A percentile compares a stretch with the other conserved stretches of the same genome.
These are phyloP conservation scores for Poterioochromonas sp. DNA, from an alignment of 352 stramenopile genomes.

Conservation along the genomic window DNA sequence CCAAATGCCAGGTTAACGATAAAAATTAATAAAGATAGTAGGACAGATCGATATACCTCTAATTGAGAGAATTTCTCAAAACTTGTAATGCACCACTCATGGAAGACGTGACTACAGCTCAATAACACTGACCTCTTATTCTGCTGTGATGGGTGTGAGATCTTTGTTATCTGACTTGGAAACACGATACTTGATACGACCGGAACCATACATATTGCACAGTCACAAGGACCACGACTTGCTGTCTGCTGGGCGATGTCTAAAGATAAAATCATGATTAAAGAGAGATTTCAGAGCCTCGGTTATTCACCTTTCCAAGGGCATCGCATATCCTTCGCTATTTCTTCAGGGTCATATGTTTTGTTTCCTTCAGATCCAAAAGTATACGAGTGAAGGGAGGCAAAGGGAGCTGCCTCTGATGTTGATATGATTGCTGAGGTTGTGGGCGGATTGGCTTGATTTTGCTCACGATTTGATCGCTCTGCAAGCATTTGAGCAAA, in stretches of 20 bases:
- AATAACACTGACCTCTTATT: not conserved
- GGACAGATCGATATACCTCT: not conserved
- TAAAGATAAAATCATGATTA: no score
- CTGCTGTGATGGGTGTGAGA: not conserved
- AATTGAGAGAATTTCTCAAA: conserved; percentile 24
- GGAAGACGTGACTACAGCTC: conserved; percentile 1
- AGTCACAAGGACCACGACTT: not conserved
- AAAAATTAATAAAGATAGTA: not conserved
- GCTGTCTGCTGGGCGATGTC: not conserved
- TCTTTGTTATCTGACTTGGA: not conserved
- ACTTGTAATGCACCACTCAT: not conserved
- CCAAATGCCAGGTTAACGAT: not conserved
- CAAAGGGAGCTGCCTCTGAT: not conserved
- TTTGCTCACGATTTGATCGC: not conserved
- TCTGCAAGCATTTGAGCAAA: conserved; percentile 12
- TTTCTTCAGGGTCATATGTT: not conserved
- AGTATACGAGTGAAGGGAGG: not conserved
- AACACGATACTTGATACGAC: not conserved
- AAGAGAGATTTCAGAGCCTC: not conserved
- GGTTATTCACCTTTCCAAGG: not conserved
- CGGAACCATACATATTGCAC: conserved; percentile 9
- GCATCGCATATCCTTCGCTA: not conserved
- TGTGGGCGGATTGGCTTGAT: not conserved
- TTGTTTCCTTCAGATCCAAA: not conserved
- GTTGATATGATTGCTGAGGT: not conserved